Evolutionary conservation across 306 rosid species (phyloP).

Genomic region (Prunus salicina): DNA sequence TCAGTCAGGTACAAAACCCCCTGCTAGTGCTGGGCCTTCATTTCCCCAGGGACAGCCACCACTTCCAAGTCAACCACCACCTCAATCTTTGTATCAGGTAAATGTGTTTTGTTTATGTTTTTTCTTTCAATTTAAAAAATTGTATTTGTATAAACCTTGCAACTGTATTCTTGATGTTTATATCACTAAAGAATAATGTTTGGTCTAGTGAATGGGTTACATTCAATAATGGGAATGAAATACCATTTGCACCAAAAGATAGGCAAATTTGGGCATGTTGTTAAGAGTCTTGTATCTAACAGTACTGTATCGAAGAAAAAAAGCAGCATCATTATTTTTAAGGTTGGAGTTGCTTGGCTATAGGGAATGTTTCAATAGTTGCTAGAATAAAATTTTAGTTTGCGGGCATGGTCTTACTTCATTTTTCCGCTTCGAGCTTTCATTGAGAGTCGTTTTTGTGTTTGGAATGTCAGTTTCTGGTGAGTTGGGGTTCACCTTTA

Average conservation of each 20-base stretch:
- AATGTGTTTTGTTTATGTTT: not conserved
- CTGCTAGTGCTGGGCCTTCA: constrained; percentile 57
- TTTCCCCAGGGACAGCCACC: constrained; percentile 66
- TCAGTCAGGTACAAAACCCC: constrained; percentile 73
- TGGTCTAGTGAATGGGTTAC: not conserved
- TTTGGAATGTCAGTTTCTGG: not conserved
- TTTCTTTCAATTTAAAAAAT: not conserved
- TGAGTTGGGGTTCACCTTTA: not conserved
- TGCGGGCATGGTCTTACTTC: not conserved
- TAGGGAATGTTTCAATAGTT: not conserved
- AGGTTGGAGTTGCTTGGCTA: not conserved
- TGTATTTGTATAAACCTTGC: not conserved
- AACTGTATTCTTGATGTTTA: not conserved
- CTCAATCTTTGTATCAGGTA: constrained; percentile 82
- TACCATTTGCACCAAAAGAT: not conserved
- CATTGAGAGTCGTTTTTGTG: not conserved
- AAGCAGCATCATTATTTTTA: not conserved
- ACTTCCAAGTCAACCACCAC: constrained; percentile 61
- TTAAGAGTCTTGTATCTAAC: not conserved
- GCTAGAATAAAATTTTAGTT: not conserved
- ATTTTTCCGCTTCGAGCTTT: not conserved
- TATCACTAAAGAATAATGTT: not conserved
- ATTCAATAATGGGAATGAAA: not conserved
- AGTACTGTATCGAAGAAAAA: not conserved
- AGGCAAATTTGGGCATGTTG: not conserved